These are phyloP conservation scores for Aspergillus spinulosporus DNA, from an alignment of 2,329 filamentous ascomycete species.

Conservation along the genomic window DNA sequence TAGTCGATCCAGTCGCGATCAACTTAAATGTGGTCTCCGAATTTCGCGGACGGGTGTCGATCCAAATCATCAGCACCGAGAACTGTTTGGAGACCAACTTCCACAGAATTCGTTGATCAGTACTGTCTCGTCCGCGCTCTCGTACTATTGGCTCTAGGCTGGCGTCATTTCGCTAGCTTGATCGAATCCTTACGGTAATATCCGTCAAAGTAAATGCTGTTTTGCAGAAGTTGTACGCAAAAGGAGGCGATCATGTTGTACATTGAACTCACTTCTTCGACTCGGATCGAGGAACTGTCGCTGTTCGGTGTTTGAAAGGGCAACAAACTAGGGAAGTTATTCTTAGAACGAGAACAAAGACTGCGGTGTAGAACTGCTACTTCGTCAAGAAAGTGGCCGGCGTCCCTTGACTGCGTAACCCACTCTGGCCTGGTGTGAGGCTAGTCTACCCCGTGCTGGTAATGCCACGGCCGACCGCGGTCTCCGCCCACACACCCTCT, in stretches of 20 bases:
- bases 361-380: neutral
- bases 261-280: neutral
- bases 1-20: neutral
- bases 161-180: conserved; percentile 9
- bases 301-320: neutral
- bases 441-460: neutral
- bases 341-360: conserved; percentile 12
- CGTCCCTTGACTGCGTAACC: conserved; percentile 2
- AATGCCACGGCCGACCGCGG: conserved; percentile 7
- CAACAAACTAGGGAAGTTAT: neutral
- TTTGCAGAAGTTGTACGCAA: conserved; percentile 2
- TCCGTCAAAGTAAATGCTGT: neutral
- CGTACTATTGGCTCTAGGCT: conserved; percentile 11
- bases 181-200: neutral
- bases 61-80: conserved; percentile 7
- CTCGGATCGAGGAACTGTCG: neutral
- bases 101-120: neutral
- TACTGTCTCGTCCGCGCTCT: neutral
- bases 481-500: neutral
- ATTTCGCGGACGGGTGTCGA: conserved; percentile 5
- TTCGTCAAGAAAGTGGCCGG: neutral
- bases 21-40: neutral
- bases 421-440: neutral
- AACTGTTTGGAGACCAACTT: neutral
- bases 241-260: neutral